phyloP scores from a whole-genome alignment of 345 rosid genomes.

The Psidium friedrichsthalianum region DNA sequence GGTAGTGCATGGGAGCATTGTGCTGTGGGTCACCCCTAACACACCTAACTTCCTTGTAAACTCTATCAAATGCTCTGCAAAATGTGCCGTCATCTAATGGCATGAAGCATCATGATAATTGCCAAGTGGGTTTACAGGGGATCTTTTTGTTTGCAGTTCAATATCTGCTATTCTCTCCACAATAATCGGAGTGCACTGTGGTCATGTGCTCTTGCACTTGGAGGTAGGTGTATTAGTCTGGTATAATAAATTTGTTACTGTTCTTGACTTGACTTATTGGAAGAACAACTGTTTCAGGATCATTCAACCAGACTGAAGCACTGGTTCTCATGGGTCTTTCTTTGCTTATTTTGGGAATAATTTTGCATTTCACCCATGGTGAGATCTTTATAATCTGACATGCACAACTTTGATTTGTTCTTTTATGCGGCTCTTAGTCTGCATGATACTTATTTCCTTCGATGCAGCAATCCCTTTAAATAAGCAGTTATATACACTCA shows the following conservation, averaged over 20 bases:
- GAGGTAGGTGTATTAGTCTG: constrained; percentile 30
- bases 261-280: neutral
- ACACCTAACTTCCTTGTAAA: neutral
- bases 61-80: neutral
- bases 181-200: constrained; percentile 71
- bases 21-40: neutral
- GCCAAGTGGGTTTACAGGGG: neutral
- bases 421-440: neutral
- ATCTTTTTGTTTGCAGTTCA: constrained; percentile 42
- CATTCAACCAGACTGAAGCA: constrained; percentile 67
- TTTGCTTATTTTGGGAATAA: constrained; percentile 45
- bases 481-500: constrained; percentile 72
- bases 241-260: neutral
- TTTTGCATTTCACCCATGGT: constrained; percentile 68
- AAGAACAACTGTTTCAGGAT: constrained; percentile 21
- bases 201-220: constrained; percentile 60
- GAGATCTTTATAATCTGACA: constrained; percentile 8
- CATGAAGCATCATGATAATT: neutral
- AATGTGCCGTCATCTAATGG: neutral
- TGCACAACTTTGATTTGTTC: neutral
- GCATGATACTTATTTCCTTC: neutral
- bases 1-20: neutral
- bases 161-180: constrained; percentile 72
- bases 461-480: constrained; percentile 68
- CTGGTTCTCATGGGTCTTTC: constrained; percentile 44